Conservation (phyloP, 2,329 filamentous ascomycete genomes). For the Aschersonia sp. region DNA sequence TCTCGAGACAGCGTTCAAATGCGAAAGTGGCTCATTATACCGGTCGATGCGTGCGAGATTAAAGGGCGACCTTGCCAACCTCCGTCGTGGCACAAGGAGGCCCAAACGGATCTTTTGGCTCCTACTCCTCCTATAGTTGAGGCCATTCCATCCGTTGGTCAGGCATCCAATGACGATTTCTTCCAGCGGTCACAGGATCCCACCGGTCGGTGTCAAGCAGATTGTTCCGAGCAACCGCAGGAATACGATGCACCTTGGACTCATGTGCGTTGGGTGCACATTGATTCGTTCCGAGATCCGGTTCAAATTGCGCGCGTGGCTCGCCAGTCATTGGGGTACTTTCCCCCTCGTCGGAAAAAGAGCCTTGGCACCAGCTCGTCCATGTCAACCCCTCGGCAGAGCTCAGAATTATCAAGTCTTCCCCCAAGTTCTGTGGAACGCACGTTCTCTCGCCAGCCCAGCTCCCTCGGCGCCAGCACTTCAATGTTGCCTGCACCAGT, state of each 20-base stretch:
- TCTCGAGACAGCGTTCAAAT: conserved; percentile 82
- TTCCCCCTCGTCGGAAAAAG: conserved; percentile 83
- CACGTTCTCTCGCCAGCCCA: conserved; percentile 26
- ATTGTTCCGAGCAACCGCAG: conserved; percentile 11
- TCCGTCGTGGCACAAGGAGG: conserved; percentile 24
- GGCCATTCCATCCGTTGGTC: conserved; percentile 8
- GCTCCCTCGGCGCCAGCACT: conserved; percentile 17
- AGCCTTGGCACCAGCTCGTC: conserved; percentile 53
- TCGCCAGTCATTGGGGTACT: conserved; percentile 72
- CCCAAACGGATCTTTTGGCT: conserved; percentile 35
- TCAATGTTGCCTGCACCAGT: neutral
- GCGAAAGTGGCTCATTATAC: conserved; percentile 66
- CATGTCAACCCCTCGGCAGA: conserved; percentile 52
- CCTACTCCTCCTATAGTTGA: conserved; percentile 25
- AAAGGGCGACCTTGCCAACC: conserved; percentile 58
- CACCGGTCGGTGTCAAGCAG: conserved; percentile 14
- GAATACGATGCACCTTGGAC: conserved; percentile 60
- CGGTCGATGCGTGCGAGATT: conserved; percentile 77
- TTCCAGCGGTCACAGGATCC: conserved; percentile 17
- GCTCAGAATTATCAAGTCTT: conserved; percentile 41
- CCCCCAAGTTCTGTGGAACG: conserved; percentile 20
- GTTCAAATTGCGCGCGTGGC: conserved; percentile 80
- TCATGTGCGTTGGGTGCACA: conserved; percentile 78
- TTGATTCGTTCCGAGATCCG: conserved; percentile 54
- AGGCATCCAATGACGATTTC: conserved; percentile 23